Evolutionary conservation across 1,139 yeast genomes (phyloP).

Genomic region (Debaryomyces subglobosus): DNA sequence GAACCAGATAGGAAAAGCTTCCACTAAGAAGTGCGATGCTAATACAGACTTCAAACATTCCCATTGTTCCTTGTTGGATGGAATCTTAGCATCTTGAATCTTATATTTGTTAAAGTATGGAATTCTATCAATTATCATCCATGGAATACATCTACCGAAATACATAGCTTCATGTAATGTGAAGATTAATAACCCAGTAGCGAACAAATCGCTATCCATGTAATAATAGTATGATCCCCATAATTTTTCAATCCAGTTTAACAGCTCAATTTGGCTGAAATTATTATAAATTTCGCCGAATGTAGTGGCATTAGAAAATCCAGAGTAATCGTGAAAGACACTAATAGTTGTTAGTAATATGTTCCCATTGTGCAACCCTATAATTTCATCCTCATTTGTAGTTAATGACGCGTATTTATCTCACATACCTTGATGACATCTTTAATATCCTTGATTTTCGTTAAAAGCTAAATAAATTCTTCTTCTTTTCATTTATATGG

Average conservation of each 20-base stretch:
- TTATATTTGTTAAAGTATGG: conserved; percentile 46
- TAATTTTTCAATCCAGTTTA: conserved; percentile 35
- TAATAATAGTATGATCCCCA: conserved; percentile 51
- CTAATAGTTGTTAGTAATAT: conserved; percentile 14
- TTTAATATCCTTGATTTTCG: neutral
- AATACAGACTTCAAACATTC: conserved; percentile 50
- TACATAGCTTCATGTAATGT: conserved; percentile 45
- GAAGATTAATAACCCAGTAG: conserved; percentile 50
- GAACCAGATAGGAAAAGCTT: conserved; percentile 52
- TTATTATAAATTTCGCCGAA: conserved; percentile 39
- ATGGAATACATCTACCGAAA: conserved; percentile 51
- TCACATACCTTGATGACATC: conserved; percentile 8
- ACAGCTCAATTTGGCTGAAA: conserved; percentile 33
- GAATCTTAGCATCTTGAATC: conserved; percentile 46
- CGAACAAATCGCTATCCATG: conserved; percentile 46
- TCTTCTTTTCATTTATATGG: conserved; percentile 2
- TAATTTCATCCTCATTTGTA: neutral
- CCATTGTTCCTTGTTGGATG: conserved; percentile 49
- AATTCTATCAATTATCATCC: conserved; percentile 47
- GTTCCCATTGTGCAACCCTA: neutral
- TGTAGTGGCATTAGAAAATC: conserved; percentile 42
- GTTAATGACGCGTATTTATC: neutral
- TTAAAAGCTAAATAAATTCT: neutral
- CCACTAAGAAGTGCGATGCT: conserved; percentile 48
- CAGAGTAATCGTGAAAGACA: conserved; percentile 46